Conservation (phyloP, 768 basidiomycete species). For the Termitomyces sp. region DNA sequence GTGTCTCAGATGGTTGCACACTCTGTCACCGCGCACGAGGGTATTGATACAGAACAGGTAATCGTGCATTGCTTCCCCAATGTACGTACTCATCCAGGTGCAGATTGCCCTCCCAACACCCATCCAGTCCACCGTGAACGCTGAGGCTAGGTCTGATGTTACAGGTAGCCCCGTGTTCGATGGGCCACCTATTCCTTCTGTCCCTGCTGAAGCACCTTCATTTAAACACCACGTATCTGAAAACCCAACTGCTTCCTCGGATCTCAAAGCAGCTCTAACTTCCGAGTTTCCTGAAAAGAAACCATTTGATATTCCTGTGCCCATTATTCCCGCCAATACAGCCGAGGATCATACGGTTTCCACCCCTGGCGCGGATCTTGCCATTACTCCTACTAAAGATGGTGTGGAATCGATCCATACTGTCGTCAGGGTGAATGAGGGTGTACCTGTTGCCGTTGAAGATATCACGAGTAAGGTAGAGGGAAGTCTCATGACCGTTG, state of each 20-base stretch:
- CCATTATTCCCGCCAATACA: conserved; percentile 35
- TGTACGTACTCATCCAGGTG: neutral
- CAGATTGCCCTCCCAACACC: conserved; percentile 27
- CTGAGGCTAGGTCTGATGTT: conserved; percentile 10
- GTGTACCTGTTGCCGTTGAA: neutral
- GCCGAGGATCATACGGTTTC: conserved; percentile 28
- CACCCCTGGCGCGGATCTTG: neutral
- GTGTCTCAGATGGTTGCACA: conserved; percentile 30
- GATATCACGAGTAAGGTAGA: conserved; percentile 2
- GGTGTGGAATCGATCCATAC: neutral
- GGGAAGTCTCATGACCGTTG: neutral
- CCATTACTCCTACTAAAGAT: neutral
- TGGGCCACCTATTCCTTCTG: conserved; percentile 2
- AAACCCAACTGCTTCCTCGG: neutral
- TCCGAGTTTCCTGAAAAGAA: neutral
- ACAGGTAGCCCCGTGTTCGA: conserved; percentile 11
- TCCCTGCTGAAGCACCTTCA: neutral
- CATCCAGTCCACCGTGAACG: conserved; percentile 17
- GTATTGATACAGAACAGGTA: conserved; percentile 16
- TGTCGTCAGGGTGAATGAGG: neutral
- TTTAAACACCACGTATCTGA: neutral
- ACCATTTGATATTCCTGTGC: conserved; percentile 23
- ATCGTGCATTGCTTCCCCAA: neutral
- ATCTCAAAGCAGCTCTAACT: conserved; percentile 4
- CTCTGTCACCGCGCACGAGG: conserved; percentile 30